Evolutionary conservation across 2,329 filamentous ascomycete genomes (phyloP), one percentile per base, ranked within the genome.

Genomic region (Neofusicoccum umdonicola): DNA sequence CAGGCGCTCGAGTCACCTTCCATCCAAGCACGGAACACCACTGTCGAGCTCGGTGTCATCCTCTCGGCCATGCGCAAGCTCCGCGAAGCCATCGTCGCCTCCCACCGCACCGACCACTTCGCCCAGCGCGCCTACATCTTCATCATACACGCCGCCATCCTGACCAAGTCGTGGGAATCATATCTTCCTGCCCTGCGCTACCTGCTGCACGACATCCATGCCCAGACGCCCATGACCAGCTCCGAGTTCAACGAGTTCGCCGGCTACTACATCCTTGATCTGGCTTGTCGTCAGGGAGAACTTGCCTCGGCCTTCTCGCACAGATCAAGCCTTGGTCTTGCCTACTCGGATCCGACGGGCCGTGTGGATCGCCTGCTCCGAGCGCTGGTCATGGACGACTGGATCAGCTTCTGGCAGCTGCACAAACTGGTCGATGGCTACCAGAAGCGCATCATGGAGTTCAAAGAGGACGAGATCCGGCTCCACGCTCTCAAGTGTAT

Each of bases 71-170:
- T 98, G 74, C 89, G 95, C 67, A 98, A 97, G 76, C 86, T 99
- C 37, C 88, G 95, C 64, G 95, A 99, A 80, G 93, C 90, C 27
- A 89, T 98, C 54, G 87, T 96, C 2, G 91, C 91, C 12, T 88
- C 90, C 8, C 87, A 88, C 62, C 87, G 93, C 19, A 81, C 84
- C 41, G 91, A 97, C 73, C 82, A 86, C 61, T 99, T 99, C 77
- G 89, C 94, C 1, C 87, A 90, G n/a, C 88, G 93, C 70, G 91
- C 89, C 15, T 97, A 98, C 78, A 87, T 96, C 67, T 98, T 98
- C 82, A 92, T 91, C 71, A 91, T 96, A 71, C 90, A 93, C 63
- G 84, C 93, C 31, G 88, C 91, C 27, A 89, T 99, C 67, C 85
- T 97, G 39, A 87, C 90, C 65, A 87, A 88, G 68, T 89, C 96